phyloP scores from a whole-genome alignment of 805 yeast genomes.

The Candida maesae region DNA sequence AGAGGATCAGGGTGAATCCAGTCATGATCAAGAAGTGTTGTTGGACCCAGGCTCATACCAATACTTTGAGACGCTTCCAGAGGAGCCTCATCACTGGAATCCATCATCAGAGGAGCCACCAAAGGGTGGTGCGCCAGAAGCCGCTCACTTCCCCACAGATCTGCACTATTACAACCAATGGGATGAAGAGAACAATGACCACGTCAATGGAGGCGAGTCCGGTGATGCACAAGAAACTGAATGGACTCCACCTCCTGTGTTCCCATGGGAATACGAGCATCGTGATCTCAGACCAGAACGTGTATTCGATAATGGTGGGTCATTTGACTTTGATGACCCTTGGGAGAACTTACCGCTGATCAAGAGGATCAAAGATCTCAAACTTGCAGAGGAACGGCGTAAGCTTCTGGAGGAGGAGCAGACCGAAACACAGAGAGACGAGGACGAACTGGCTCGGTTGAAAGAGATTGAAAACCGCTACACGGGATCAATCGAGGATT shows the following conservation, averaged over 20 bases:
- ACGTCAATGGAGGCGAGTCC: not conserved
- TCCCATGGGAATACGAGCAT: conserved; percentile 30
- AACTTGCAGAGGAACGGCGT: conserved; percentile 9
- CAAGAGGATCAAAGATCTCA: conserved; percentile 18
- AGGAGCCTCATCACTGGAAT: conserved; percentile 35
- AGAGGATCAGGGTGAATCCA: conserved; percentile 1
- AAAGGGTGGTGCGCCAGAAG: conserved; percentile 27
- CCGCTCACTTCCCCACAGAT: conserved; percentile 22
- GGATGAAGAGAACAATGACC: conserved; percentile 15
- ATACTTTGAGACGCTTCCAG: conserved; percentile 18
- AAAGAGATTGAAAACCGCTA: conserved; percentile 21
- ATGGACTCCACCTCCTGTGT: conserved; percentile 23
- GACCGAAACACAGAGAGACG: conserved; percentile 19
- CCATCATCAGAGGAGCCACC: conserved; percentile 44
- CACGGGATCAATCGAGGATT: conserved; percentile 11
- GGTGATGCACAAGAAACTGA: conserved; percentile 2
- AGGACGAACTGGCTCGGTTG: conserved; percentile 18
- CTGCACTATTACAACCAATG: conserved; percentile 18
- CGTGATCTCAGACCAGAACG: conserved; percentile 19
- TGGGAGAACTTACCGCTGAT: conserved; percentile 25
- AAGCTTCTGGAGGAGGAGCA: conserved; percentile 14
- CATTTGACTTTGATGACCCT: conserved; percentile 10
- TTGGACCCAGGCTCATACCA: conserved; percentile 23
- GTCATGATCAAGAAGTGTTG: conserved; percentile 11
- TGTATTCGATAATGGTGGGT: conserved; percentile 17